A percentile compares a stretch with the other conserved stretches of the same genome.
phyloP scores from a whole-genome alignment of 2,329 filamentous ascomycete species.

The Fusarium cicatricum region DNA sequence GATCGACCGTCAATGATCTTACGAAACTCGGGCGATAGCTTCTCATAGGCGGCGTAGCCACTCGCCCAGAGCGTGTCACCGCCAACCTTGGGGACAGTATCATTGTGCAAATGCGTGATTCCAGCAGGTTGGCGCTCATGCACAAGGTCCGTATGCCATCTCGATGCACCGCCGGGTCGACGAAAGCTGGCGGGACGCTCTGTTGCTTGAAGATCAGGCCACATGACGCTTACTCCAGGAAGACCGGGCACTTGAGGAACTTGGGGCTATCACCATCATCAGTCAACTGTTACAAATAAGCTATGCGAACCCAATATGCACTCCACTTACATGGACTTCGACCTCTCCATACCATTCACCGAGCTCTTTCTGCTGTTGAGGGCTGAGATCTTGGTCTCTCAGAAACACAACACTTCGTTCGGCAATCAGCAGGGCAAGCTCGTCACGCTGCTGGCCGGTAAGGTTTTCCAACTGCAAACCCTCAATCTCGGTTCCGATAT shows the following conservation, averaged over 20 bases:
- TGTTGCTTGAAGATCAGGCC: slow-evolving; percentile 72
- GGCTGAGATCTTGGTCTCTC: slow-evolving; percentile 67
- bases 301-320: too few relatives aligned
- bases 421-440: slow-evolving; percentile 53
- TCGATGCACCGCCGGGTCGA: slow-evolving; percentile 70
- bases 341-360: slow-evolving; percentile 71
- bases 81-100: slow-evolving; percentile 69
- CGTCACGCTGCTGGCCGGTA: slow-evolving; percentile 51
- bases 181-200: slow-evolving; percentile 70
- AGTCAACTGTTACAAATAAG: too few relatives aligned
- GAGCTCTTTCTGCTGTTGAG: slow-evolving; percentile 69
- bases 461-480: too few relatives aligned
- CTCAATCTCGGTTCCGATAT: too few relatives aligned
- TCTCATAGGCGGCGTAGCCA: slow-evolving; percentile 76
- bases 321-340: slow-evolving; percentile 68
- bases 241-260: slow-evolving; percentile 74
- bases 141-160: slow-evolving; percentile 76
- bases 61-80: slow-evolving; percentile 79
- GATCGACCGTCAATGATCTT: slow-evolving; percentile 72
- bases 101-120: slow-evolving; percentile 75
- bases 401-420: slow-evolving; percentile 65
- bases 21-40: slow-evolving; percentile 74
- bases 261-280: too few relatives aligned
- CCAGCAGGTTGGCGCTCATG: slow-evolving; percentile 76
- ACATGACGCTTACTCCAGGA: slow-evolving; percentile 71